Base-by-base conservation (phyloP, 192 early-diverging fungal genomes). In the Umbelopsis vinacea region DNA sequence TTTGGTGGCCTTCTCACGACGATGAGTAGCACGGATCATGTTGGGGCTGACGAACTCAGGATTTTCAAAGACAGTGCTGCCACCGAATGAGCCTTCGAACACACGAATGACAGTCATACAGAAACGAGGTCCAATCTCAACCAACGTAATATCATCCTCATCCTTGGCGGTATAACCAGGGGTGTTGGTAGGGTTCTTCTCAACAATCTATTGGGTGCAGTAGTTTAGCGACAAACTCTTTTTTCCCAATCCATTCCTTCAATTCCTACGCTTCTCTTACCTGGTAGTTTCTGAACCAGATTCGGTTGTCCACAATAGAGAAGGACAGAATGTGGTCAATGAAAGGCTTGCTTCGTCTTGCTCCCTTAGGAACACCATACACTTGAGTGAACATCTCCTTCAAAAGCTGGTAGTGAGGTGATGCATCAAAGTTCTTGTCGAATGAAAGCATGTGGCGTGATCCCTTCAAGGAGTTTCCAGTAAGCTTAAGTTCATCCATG, bases 221-320 rank as follows among this genome's bases (percentile, higher is more conserved):
- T 6, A 50, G 48, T 17, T 50, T 6, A 46, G 21, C 24, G 17
- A 47, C 4, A 23, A 46, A 3, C 38, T 54, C n/a, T n/a, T n/a
- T n/a, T n/a, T n/a, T 23, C 4, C 45, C 19, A 66, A 10, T 22
- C n/a, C 29, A 17, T 35, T 17, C 0, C 29, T 5, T n/a, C 2
- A 22, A 46, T 35, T 17, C 63, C 14, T 40, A 10, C 17, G 17
- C 2, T 26, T 52, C n/a, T 67, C 29, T 40, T 70, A 92, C 87
- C 79, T 99, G 97, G 79, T 91, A 99, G 81, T 99, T 99, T 74
- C 97, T 86, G 85, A 98, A 95, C 94, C 94, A 99, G 46, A 99
- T 90, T 66, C 91, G 86, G 79, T 91, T 88, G 72, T 95, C 95
- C 53, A 91, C 92, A 63, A 95, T 89, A 46, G 91, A 91, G 76